Evolutionary conservation across 441 rosid genomes (phyloP).

Genomic region (Erodium moschatum): DNA sequence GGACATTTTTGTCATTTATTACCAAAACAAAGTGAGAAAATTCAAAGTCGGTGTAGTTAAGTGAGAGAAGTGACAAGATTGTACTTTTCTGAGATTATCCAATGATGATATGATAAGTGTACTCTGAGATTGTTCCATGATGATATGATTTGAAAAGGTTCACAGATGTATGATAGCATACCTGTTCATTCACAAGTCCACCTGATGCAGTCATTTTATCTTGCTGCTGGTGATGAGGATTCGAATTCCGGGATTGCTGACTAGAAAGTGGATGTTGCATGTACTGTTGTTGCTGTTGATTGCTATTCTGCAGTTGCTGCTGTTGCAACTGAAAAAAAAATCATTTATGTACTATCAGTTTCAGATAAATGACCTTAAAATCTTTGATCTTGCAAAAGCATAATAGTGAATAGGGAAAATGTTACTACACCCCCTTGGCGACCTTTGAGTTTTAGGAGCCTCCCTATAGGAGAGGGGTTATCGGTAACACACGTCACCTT

Average conservation of each 20-base stretch:
- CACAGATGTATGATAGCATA: constrained; percentile 19
- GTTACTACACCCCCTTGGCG: no score
- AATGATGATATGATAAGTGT: no score
- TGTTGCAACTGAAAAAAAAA: constrained; percentile 45
- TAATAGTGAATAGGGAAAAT: constrained; percentile 4
- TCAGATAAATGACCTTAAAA: constrained; percentile 11
- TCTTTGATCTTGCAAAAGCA: neutral
- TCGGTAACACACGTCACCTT: no score
- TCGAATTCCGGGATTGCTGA: constrained; percentile 63
- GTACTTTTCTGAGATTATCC: no score
- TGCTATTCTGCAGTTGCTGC: constrained; percentile 44
- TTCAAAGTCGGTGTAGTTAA: no score
- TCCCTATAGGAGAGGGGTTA: no score
- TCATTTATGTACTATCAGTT: constrained; percentile 32
- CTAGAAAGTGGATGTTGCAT: constrained; percentile 54
- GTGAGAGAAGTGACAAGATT: no score
- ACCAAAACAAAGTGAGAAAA: no score
- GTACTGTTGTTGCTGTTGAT: constrained; percentile 40
- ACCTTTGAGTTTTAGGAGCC: no score
- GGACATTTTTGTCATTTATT: no score
- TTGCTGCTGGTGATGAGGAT: constrained; percentile 49
- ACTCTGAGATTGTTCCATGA: no score
- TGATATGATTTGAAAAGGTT: neutral
- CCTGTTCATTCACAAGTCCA: constrained; percentile 64
- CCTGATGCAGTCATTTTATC: constrained; percentile 58